These are phyloP conservation scores for Xanthoconium separans DNA, from an alignment of 1,284 basidiomycete species.

Conservation along the genomic window DNA sequence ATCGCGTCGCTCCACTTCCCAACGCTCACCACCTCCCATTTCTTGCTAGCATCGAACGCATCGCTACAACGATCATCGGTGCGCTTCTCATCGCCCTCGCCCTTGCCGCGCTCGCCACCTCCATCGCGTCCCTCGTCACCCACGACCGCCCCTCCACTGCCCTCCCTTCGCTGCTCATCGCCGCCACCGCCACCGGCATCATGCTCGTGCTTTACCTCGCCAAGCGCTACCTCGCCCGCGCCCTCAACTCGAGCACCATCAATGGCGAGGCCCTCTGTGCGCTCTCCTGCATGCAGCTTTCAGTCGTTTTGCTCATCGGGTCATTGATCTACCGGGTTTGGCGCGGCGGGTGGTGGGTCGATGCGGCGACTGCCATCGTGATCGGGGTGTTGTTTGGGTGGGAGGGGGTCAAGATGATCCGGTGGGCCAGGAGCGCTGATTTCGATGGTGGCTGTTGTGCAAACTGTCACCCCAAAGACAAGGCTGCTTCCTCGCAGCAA, in stretches of 20 bases:
- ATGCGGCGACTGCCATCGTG: constrained; percentile 40
- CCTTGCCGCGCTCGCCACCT: constrained; percentile 33
- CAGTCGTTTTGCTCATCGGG: constrained; percentile 35
- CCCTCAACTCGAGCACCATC: constrained; percentile 44
- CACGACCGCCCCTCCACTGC: constrained; percentile 39
- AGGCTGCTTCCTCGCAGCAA: background rate
- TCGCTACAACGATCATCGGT: constrained; percentile 38
- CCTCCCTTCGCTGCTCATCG: constrained; percentile 39
- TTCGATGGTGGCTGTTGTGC: constrained; percentile 43
- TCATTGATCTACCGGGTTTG: constrained; percentile 38
- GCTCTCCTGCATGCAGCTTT: constrained; percentile 36
- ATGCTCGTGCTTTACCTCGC: constrained; percentile 43
- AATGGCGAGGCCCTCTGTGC: constrained; percentile 42
- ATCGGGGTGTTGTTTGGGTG: constrained; percentile 42
- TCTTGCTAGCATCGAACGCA: constrained; percentile 37
- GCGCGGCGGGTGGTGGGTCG: constrained; percentile 49
- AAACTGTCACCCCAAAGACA: constrained; percentile 2
- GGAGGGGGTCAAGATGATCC: constrained; percentile 42
- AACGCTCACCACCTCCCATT: background rate
- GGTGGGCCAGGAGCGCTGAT: constrained; percentile 35
- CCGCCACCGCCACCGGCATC: constrained; percentile 38
- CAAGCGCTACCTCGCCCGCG: constrained; percentile 44
- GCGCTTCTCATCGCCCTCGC: constrained; percentile 37
- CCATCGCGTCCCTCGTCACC: constrained; percentile 35
- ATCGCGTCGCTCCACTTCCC: background rate